These are phyloP conservation scores for Oidiodendron maius DNA, from an alignment of 495 filamentous ascomycete genomes.

Conservation along the genomic window DNA sequence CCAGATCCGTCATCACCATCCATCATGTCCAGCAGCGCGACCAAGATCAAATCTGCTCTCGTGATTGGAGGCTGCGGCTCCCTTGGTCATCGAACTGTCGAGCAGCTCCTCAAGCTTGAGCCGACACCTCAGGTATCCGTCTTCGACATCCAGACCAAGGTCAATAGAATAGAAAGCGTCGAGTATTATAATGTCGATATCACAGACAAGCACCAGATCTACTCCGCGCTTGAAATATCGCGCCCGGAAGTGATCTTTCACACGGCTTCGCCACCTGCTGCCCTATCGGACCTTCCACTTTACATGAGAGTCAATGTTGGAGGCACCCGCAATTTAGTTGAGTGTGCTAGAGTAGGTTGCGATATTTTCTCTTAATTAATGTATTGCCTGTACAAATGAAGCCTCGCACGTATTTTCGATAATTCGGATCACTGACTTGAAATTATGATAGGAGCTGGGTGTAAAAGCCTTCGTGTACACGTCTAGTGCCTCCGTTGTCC, in stretches of 20 bases:
- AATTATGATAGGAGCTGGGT: slow-evolving; percentile 2
- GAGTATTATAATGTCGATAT: neutral
- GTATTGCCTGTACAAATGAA: too few relatives aligned
- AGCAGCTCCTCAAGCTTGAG: neutral
- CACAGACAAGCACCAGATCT: neutral
- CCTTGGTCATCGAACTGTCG: neutral
- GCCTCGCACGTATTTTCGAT: neutral
- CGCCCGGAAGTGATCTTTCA: slow-evolving; percentile 3
- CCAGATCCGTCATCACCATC: too few relatives aligned
- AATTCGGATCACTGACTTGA: neutral
- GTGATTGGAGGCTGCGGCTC: slow-evolving; percentile 4
- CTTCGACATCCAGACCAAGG: neutral
- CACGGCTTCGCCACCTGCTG: slow-evolving; percentile 1
- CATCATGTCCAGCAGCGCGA: too few relatives aligned
- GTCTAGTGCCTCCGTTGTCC: slow-evolving; percentile 27
- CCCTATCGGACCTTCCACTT: neutral
- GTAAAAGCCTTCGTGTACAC: slow-evolving; percentile 8
- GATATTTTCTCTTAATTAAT: too few relatives aligned
- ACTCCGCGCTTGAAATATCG: neutral
- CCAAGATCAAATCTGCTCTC: neutral
- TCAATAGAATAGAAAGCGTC: neutral
- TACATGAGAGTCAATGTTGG: slow-evolving; percentile 5
- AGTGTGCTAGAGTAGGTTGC: neutral
- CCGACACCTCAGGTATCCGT: neutral
- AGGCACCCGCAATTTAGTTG: slow-evolving; percentile 2